Evolutionary conservation across 2,329 filamentous ascomycete species (phyloP), one percentile per base, ranked within the genome.

Genomic region (Rasamsonia emersonii): DNA sequence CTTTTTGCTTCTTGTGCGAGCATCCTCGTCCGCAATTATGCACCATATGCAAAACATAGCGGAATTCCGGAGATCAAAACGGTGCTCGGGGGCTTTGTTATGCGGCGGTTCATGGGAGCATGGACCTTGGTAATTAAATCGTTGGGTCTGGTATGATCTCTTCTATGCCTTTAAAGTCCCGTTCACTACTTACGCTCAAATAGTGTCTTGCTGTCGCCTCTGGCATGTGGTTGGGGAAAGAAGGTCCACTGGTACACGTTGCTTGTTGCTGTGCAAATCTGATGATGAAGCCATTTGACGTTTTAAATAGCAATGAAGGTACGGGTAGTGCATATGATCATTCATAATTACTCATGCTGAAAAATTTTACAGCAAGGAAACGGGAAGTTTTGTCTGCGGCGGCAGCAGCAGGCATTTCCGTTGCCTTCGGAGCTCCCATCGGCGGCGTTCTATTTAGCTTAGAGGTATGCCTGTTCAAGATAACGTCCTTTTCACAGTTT

Each of bases 21-120:
- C 32, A 54, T 88, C 32, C 64, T 96, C 33, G 88, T 96, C 9
- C 77, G 81, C 47, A 76, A 81, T 46, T 96, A 88, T 58, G 86
- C 85, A 15, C 69, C 82, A 4, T 85, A 94, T 59, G 89, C 89
- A 28, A 89, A 83, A 54, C 89, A 96, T 52, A 94, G 86, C 54
- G 89, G 89, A 61, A 95, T 98, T 46, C 86, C 89, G 4, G 89
- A 98, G 65, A 93, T 98, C 62, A 98, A 98, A 68, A 95, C 88
- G 3, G 76, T 98, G 6, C 65, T 98, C 33, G 89, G 89, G 24
- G 89, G 89, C 4, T 95, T 95, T 56, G 80, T 98, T 18, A 95
- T 98, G 40, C 74, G 79, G 39, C 75, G 79, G 37, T 93, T 96
- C 49, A 68, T 96, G 50, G 85, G 88, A 7, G 69, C 70, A 18